Evolutionary conservation across 2,329 filamentous ascomycete genomes (phyloP), one percentile per base, ranked within the genome.

Genomic region (Penicillium sp.): DNA sequence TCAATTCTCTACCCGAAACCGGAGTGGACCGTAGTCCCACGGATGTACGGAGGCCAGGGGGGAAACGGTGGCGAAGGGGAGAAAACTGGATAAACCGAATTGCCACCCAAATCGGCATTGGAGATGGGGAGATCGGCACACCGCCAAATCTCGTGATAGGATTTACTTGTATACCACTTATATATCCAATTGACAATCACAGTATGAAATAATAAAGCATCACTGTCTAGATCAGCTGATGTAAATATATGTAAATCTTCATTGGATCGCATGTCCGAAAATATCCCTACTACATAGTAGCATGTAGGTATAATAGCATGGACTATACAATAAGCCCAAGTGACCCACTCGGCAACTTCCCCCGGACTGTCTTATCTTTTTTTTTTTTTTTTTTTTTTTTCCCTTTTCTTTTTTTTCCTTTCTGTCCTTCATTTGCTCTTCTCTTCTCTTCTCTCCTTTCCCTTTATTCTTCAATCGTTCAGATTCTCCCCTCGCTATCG

Each of bases 361-460:
- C 59, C 62, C 61, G 51, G 49, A 58, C 56, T 61, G 59, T 48
- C 39, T 48, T 36, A 35, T 55, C 32, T 53, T 27, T 38, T 48
- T 30, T 18, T 18, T 41, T 38, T 13, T 13, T 32, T 16, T 13
- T 51, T 47, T 55, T 43, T 30, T 35, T 45, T 16, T 42, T 43
- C 32, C 35, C 55, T 40, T 47, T 56, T 47, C 38, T 29, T 59
- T 40, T 51, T 50, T 54, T 48, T 29, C 41, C 43, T 55, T 44
- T 39, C 47, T 47, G 42, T 58, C 29, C 41, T 55, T 47, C 43
- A 42, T 46, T 41, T 47, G 30, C 46, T 57, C 43, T 47, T 18
- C 56, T 44, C 40, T 39, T 11, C 44, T 35, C 27, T 41, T 41
- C 40, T 26, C 52, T 47, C 32, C 38, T 47, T 51, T 49, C 27